These are phyloP conservation scores for Saccharomyces hybrid DNA, from an alignment of 1,139 yeast genomes.

Conservation along the genomic window DNA sequence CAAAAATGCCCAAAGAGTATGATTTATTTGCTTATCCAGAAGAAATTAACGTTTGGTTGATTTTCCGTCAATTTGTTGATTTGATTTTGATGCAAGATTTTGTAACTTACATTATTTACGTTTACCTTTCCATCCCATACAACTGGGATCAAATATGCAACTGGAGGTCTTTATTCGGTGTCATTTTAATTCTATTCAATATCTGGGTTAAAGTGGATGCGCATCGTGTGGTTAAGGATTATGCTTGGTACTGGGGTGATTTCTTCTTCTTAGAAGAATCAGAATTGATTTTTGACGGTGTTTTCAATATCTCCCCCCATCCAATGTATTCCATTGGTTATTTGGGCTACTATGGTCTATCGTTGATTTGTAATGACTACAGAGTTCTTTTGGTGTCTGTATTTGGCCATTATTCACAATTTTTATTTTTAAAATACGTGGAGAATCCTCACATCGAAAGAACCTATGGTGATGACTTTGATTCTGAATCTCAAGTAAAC, in stretches of 20 bases:
- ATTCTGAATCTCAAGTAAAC: constrained; percentile 13
- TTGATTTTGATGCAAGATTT: constrained; percentile 82
- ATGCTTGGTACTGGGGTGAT: constrained; percentile 96
- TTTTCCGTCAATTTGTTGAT: constrained; percentile 75
- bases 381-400: constrained; percentile 64
- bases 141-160: constrained; percentile 14
- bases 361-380: constrained; percentile 69
- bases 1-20: constrained; percentile 55
- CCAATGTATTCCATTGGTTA: constrained; percentile 92
- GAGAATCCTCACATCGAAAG: constrained; percentile 87
- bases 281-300: constrained; percentile 81
- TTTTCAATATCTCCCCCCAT: constrained; percentile 85
- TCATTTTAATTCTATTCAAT: constrained; percentile 55
- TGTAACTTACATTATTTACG: constrained; percentile 65
- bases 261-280: constrained; percentile 76
- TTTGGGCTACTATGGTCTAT: constrained; percentile 81
- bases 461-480: constrained; percentile 44
- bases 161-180: constrained; percentile 38
- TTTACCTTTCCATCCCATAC: constrained; percentile 47
- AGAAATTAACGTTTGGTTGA: constrained; percentile 78
- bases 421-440: constrained; percentile 65
- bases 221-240: constrained; percentile 81
- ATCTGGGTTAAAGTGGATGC: constrained; percentile 87
- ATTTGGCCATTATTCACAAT: constrained; percentile 72
- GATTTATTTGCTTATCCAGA: constrained; percentile 49